phyloP scores from a whole-genome alignment of 2,329 filamentous ascomycete genomes.

The Epichloe hybrida region DNA sequence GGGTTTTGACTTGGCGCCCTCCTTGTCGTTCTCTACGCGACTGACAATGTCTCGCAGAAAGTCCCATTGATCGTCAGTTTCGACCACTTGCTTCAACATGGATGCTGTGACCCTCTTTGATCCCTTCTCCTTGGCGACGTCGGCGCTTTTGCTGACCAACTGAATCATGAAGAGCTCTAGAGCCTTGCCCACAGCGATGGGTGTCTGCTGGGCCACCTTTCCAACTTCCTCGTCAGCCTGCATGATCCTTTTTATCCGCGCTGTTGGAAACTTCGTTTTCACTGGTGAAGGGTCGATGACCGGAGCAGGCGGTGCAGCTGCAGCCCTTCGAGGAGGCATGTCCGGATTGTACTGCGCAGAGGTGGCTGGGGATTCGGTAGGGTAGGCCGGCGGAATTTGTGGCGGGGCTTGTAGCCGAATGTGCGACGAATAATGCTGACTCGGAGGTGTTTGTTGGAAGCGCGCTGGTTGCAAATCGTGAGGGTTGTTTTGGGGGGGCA shows the following conservation, averaged over 20 bases:
- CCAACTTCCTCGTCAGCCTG: conserved; percentile 97
- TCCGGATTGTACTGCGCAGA: conserved; percentile 7
- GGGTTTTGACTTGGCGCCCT: conserved; percentile 24
- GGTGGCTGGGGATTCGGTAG: not conserved
- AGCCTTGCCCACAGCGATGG: conserved; percentile 89
- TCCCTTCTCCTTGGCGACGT: conserved; percentile 66
- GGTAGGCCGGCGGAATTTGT: conserved; percentile 1
- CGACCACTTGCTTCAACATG: conserved; percentile 85
- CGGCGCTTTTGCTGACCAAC: conserved; percentile 76
- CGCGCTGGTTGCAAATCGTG: conserved; percentile 8
- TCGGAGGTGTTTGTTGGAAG: conserved; percentile 4
- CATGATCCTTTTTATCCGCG: conserved; percentile 98
- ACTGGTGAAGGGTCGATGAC: conserved; percentile 55
- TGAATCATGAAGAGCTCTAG: conserved; percentile 97
- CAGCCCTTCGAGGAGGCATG: conserved; percentile 22
- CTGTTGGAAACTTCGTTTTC: conserved; percentile 91
- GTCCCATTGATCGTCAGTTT: conserved; percentile 83
- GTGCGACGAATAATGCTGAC: not conserved
- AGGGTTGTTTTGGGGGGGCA: conserved; percentile 4
- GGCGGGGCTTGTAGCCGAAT: conserved; percentile 2
- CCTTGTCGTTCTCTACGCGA: conserved; percentile 56
- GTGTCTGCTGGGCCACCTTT: conserved; percentile 95
- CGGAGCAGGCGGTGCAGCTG: conserved; percentile 20
- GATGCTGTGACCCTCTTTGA: conserved; percentile 81
- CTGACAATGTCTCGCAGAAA: conserved; percentile 83